Evolutionary conservation across 495 filamentous ascomycete species (phyloP), one percentile per base, ranked within the genome.

Genomic region (Penicillium flavigenum): DNA sequence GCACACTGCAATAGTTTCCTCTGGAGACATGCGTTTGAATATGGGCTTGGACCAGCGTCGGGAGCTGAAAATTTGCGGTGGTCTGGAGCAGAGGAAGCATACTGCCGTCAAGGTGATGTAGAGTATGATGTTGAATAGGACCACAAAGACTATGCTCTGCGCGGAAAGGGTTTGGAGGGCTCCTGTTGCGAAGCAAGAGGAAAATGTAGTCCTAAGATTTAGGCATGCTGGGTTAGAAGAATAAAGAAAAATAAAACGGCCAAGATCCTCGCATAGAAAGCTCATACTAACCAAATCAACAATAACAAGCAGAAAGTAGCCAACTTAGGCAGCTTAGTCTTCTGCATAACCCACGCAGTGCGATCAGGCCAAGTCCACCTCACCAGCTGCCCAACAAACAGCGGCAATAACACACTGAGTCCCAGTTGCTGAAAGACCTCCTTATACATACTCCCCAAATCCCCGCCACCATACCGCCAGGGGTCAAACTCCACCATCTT

Each of bases 1-100:
- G 57, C 81, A 83, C 2, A 82, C 75, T 7, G 80, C 80, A 55
- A 83, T 75, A 1, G 81, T 76, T 49, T 81, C 76, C 47, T 79
- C 74, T 2, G 73, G 68, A 0, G 77, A 60, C 60, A 82, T 73
- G 41, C 62, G 70, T 52, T 63, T 70, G 36, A 82, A 68, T 0
- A 73, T 27, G 12, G 55, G 59, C 27, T 64, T 59, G 1, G 59
- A 59, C 62, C 68, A 69, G n/a, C 44, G 22, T 4, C 56, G 51
- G 16, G 59, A 59, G 2, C 36, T 51, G 7, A 76, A 63, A 1
- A 56, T 27, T 8, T 42, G 47, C 2, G 80, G 79, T 14, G 80
- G 80, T 4, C 73, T 72, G 2, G 76, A 69, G 44, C 74, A 63
- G 58, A 72, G 72, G 64, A 79, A 82, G 61, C 77, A 82, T 5